A percentile compares a stretch with the other conserved stretches of the same genome.
These are phyloP conservation scores for Teratosphaeria gauchensis DNA, from an alignment of 2,329 filamentous ascomycete genomes.

Conservation along the genomic window DNA sequence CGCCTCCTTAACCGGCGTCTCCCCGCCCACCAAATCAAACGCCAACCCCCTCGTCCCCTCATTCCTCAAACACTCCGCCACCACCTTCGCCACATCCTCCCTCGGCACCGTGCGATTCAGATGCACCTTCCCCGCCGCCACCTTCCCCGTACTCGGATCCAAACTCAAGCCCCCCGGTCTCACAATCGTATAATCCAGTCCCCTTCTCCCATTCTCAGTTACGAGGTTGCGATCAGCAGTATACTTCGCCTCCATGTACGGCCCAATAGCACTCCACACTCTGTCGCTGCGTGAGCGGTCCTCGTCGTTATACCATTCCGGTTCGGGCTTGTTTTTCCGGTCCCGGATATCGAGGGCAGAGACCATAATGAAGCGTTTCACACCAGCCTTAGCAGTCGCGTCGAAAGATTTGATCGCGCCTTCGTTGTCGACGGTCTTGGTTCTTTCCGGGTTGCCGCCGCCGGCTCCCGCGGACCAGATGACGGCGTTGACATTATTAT, in stretches of 20 bases:
- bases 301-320: constrained; percentile 35
- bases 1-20: constrained; percentile 30
- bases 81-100: constrained; percentile 50
- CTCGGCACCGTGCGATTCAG: constrained; percentile 37
- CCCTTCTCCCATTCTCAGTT: constrained; percentile 28
- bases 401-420: constrained; percentile 55
- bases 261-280: constrained; percentile 31
- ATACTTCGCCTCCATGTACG: constrained; percentile 35
- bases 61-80: constrained; percentile 44
- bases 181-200: constrained; percentile 39
- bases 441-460: constrained; percentile 41
- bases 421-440: constrained; percentile 52
- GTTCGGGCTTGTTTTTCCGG: constrained; percentile 28
- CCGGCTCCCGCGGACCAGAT: constrained; percentile 26
- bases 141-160: constrained; percentile 36
- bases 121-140: constrained; percentile 35
- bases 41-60: constrained; percentile 37
- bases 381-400: constrained; percentile 46
- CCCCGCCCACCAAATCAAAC: constrained; percentile 36
- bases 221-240: constrained; percentile 33
- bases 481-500: constrained; percentile 24
- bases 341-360: constrained; percentile 51
- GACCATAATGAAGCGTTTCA: constrained; percentile 55
- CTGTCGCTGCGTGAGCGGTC: constrained; percentile 28
- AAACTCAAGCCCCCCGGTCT: constrained; percentile 35